Base-by-base conservation (phyloP, 2,329 filamentous ascomycete genomes). In the Pseudogymnoascus sp. region DNA sequence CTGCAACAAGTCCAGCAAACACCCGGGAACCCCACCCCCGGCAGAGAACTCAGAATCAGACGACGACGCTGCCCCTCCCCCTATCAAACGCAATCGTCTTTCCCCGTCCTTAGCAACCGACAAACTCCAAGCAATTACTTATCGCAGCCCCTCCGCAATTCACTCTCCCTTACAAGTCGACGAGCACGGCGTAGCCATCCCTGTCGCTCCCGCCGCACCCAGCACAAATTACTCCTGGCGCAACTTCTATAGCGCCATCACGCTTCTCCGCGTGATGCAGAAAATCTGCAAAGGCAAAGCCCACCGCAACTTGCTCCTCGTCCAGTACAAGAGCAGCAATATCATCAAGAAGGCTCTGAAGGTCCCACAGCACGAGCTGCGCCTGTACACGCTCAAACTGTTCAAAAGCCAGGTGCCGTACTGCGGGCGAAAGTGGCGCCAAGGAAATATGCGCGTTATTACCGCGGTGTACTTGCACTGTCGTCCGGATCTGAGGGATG, bases 341-440 rank as follows among this genome's bases (percentile, higher is more conserved):
- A 96, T 97, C 69, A 83, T 99, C 27, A 89, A 92, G 69, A 97
- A 96, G 74, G 87, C 89, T 5, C 84, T 99, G 13, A 93, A 94
- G 68, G 88, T 97, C 21, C 93, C 93, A 0, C 91, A 99, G 70
- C 87, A 87, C 1, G 84, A 91, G 70, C 81, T 99, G 40, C 87
- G 94, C 5, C 86, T 96, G 45, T 97, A 97, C 78, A 96, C 94
- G 0, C 84, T 99, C 68, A 99, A 99, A 76, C 82, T 99, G 0
- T 97, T 97, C 86, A 99, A 99, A 76, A 94, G 92, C 64, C 94
- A 99, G 75, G 94, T 99, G 4, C 94, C 94, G 0, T 99, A 96
- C 79, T 97, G 93, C 74, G 93, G 94, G 21, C 87, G 94, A 45
- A 99, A 99, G 77, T 99, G 94, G 94, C 87, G 94, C 12, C 94